Percentiles rank a stretch among this genome's conserved stretches.
These are phyloP conservation scores for Pascua sp. DNA, from an alignment of 1,284 basidiomycete genomes.

Conservation along the genomic window DNA sequence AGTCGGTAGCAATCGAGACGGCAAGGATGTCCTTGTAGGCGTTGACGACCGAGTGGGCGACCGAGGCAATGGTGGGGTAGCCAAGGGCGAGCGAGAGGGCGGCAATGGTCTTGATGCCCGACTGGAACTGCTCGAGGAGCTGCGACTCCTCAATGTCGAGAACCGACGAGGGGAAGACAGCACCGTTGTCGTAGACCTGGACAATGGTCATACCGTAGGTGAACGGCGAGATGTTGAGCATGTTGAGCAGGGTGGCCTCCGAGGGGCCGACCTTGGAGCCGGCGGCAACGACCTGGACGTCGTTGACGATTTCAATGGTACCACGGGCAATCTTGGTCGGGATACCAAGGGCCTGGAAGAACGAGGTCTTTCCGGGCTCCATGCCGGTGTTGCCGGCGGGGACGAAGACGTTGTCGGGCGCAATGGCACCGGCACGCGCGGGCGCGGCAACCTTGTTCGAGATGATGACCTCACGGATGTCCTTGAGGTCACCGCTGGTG, in stretches of 20 bases:
- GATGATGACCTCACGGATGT: constrained; percentile 84
- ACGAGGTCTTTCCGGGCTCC: constrained; percentile 99
- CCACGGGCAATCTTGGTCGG: constrained; percentile 99
- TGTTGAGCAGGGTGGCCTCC: constrained; percentile 97
- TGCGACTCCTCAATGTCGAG: constrained; percentile 91
- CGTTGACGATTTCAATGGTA: constrained; percentile 98
- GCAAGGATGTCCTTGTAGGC: constrained; percentile 97
- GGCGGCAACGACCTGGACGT: constrained; percentile 89
- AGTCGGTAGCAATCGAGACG: constrained; percentile 87
- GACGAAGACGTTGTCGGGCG: constrained; percentile 87
- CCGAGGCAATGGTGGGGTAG: constrained; percentile 93
- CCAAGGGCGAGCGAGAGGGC: constrained; percentile 91
- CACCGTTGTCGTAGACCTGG: constrained; percentile 89
- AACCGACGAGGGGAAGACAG: constrained; percentile 83
- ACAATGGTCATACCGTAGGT: constrained; percentile 98
- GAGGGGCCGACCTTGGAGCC: constrained; percentile 93
- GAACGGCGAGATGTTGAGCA: constrained; percentile 98
- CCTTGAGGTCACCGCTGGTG: constrained; percentile 89
- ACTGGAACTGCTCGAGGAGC: constrained; percentile 84
- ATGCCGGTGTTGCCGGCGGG: constrained; percentile 98
- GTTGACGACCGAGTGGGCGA: constrained; percentile 93
- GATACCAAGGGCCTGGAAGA: constrained; percentile 99
- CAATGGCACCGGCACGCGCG: constrained; percentile 94
- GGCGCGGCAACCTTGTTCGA: constrained; percentile 98
- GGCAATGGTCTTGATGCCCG: constrained; percentile 92